A percentile compares a stretch with the other conserved stretches of the same genome.
phyloP scores from a whole-genome alignment of 1,284 basidiomycete genomes.

The Rhodotorula sp. region DNA sequence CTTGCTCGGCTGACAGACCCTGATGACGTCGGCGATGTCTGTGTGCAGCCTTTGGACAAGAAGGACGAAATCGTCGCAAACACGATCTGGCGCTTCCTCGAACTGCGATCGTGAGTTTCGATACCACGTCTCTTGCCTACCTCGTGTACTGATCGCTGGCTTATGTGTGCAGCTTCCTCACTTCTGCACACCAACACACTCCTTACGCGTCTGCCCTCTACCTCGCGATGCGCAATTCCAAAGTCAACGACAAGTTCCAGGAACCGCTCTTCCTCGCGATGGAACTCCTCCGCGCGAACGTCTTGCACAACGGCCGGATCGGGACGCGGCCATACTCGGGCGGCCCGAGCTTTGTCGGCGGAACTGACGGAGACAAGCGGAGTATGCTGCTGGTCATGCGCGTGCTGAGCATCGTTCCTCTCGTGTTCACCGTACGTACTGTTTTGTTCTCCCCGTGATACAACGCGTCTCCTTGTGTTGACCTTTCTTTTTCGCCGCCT shows the following conservation, averaged over 20 bases:
- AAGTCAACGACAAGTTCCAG: constrained; percentile 97
- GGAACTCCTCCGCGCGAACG: constrained; percentile 88
- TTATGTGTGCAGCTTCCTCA: constrained; percentile 67
- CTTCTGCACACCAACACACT: constrained; percentile 80
- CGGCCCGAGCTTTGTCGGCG: constrained; percentile 89
- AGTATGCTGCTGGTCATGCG: constrained; percentile 91
- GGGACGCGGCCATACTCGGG: constrained; percentile 84
- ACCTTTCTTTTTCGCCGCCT: neutral
- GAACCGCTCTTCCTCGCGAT: constrained; percentile 90
- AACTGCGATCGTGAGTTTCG: constrained; percentile 76
- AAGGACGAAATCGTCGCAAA: constrained; percentile 99
- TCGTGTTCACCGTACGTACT: constrained; percentile 79
- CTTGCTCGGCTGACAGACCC: constrained; percentile 34
- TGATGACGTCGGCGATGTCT: neutral
- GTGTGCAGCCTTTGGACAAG: constrained; percentile 70
- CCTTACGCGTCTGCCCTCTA: constrained; percentile 87
- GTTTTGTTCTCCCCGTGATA: neutral
- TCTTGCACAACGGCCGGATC: constrained; percentile 91
- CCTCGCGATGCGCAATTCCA: constrained; percentile 69
- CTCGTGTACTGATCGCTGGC: neutral
- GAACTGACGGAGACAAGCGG: constrained; percentile 42
- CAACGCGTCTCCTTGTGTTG: neutral
- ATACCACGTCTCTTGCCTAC: neutral
- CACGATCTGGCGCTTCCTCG: constrained; percentile 96
- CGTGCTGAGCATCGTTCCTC: constrained; percentile 85